Percentiles rank a stretch among this genome's conserved stretches.
phyloP scores from a whole-genome alignment of 108 stramenopile genomes.

The Aurantiochytrium sp. region DNA sequence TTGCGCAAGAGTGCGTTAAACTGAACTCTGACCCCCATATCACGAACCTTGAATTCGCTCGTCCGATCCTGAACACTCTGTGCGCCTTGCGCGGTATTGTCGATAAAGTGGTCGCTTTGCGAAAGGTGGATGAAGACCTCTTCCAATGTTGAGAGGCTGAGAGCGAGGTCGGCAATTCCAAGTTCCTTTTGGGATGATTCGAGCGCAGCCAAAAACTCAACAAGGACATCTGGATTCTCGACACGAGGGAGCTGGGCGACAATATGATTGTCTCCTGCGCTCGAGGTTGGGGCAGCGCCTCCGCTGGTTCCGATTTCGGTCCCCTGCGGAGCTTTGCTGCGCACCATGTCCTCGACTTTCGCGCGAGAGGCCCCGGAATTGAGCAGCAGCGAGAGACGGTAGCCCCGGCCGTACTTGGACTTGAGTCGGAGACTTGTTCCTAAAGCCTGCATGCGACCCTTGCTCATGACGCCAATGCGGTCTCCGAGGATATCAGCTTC shows the following conservation, averaged over 20 bases:
- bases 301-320: neutral
- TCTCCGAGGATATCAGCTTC: conserved; percentile 84
- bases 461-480: conserved; percentile 87
- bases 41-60: neutral
- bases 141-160: neutral
- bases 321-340: neutral
- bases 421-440: conserved; percentile 77
- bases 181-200: neutral
- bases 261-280: neutral
- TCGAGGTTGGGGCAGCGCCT: neutral
- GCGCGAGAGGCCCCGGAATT: conserved; percentile 23
- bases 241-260: neutral
- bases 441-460: conserved; percentile 72
- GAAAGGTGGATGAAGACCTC: neutral
- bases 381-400: conserved; percentile 28
- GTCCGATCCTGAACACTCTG: neutral
- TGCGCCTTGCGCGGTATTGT: neutral
- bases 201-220: neutral
- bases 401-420: conserved; percentile 6
- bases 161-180: neutral
- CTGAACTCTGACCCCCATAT: neutral
- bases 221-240: neutral
- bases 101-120: neutral
- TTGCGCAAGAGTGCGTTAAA: neutral
- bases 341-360: neutral